Conservation (phyloP, 2,329 filamentous ascomycete species). For the Dendryphion nanum region DNA sequence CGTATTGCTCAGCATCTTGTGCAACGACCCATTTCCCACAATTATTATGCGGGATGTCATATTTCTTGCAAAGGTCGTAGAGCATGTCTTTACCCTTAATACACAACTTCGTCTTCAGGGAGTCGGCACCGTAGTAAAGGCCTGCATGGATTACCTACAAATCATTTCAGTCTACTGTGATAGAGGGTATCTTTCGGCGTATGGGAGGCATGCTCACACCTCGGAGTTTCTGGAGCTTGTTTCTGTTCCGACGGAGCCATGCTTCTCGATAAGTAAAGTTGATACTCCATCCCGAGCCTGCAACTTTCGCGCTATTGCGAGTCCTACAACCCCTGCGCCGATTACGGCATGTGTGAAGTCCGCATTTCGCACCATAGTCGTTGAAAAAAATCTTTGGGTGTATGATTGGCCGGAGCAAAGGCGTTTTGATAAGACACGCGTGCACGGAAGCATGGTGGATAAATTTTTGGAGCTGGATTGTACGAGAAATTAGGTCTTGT, state of each 20-base stretch:
- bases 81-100: constrained; percentile 72
- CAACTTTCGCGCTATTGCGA: constrained; percentile 74
- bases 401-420: too few species aligned
- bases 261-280: constrained; percentile 79
- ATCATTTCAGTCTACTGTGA: too few species aligned
- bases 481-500: too few species aligned
- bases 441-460: too few species aligned
- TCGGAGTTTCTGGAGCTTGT: constrained; percentile 90
- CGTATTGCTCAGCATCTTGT: constrained; percentile 69
- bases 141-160: constrained; percentile 93
- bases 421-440: too few species aligned
- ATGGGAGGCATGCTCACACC: constrained; percentile 46
- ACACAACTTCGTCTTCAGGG: constrained; percentile 82
- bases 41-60: constrained; percentile 68
- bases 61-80: constrained; percentile 71
- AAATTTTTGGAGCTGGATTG: too few species aligned
- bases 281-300: constrained; percentile 59
- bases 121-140: constrained; percentile 76
- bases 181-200: too few species aligned
- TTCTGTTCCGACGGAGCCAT: constrained; percentile 74
- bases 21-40: constrained; percentile 95
- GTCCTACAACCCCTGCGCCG: constrained; percentile 72
- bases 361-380: too few species aligned
- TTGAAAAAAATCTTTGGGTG: too few species aligned
- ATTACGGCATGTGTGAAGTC: constrained; percentile 68